These are phyloP conservation scores for Naganishia sp. DNA, from an alignment of 1,284 basidiomycete species.

Conservation along the genomic window DNA sequence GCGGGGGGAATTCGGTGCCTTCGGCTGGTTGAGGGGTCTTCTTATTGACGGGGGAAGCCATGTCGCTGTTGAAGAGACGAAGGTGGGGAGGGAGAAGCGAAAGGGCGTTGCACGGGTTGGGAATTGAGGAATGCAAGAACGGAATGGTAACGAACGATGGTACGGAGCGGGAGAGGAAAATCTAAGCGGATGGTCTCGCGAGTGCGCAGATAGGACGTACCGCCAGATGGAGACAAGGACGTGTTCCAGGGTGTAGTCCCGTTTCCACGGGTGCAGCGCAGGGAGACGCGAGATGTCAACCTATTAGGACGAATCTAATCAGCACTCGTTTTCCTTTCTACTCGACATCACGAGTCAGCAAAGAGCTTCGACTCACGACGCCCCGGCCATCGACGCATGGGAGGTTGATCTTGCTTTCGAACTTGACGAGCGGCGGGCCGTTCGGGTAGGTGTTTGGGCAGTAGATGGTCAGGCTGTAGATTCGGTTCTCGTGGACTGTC, in stretches of 20 bases:
- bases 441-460: slow-evolving; percentile 80
- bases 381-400: slow-evolving; percentile 84
- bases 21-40: slow-evolving; percentile 95
- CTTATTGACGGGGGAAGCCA: slow-evolving; percentile 86
- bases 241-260: slow-evolving; percentile 76
- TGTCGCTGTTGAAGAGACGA: slow-evolving; percentile 67
- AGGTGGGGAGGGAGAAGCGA: slow-evolving; percentile 3
- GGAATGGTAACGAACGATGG: background rate
- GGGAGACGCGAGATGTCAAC: slow-evolving; percentile 72
- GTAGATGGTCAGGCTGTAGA: slow-evolving; percentile 90
- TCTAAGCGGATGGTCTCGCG: background rate
- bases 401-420: slow-evolving; percentile 89
- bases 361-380: slow-evolving; percentile 50
- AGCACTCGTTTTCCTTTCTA: background rate
- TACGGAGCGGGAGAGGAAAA: background rate
- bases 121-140: background rate
- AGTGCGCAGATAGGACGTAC: slow-evolving; percentile 58
- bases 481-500: slow-evolving; percentile 97
- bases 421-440: slow-evolving; percentile 57
- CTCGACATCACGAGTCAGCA: background rate
- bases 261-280: slow-evolving; percentile 72
- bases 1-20: slow-evolving; percentile 61
- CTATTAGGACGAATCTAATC: slow-evolving; percentile 39
- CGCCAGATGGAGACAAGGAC: slow-evolving; percentile 86
- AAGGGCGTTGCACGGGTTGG: background rate